Conservation (phyloP, 1,284 basidiomycete genomes). For the Xerocomus nothofagi region DNA sequence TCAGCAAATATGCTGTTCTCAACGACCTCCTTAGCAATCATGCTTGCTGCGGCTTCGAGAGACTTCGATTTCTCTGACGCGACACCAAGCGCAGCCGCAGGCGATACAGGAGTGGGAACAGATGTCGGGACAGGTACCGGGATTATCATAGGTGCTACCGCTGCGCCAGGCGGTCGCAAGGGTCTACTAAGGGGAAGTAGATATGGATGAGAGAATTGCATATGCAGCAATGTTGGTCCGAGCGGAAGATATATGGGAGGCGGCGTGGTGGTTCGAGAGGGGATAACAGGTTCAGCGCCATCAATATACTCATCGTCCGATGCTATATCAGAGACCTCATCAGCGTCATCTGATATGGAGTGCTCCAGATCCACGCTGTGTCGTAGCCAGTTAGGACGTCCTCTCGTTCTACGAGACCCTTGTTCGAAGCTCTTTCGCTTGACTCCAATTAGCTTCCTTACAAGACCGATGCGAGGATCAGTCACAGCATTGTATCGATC, state of each 20-base stretch:
- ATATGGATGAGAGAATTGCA: conserved; percentile 60
- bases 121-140: conserved; percentile 47
- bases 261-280: conserved; percentile 64
- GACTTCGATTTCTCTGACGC: conserved; percentile 61
- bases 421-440: conserved; percentile 53
- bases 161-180: conserved; percentile 54
- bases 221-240: conserved; percentile 62
- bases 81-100: conserved; percentile 61
- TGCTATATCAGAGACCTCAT: conserved; percentile 37
- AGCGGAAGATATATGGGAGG: conserved; percentile 66
- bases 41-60: conserved; percentile 61
- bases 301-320: conserved; percentile 41
- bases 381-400: conserved; percentile 39
- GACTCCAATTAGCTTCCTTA: conserved; percentile 61
- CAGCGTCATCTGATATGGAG: conserved; percentile 19
- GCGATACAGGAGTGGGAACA: conserved; percentile 76
- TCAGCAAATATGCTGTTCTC: conserved; percentile 68
- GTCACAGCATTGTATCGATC: conserved; percentile 55
- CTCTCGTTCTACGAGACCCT: conserved; percentile 30
- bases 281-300: conserved; percentile 32
- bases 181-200: conserved; percentile 59
- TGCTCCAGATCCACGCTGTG: conserved; percentile 40
- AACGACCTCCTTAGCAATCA: conserved; percentile 62
- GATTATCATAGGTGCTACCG: conserved; percentile 43
- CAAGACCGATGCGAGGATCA: conserved; percentile 65